Base-by-base conservation (phyloP, 345 rosid species). In the Rhizophora apiculata region DNA sequence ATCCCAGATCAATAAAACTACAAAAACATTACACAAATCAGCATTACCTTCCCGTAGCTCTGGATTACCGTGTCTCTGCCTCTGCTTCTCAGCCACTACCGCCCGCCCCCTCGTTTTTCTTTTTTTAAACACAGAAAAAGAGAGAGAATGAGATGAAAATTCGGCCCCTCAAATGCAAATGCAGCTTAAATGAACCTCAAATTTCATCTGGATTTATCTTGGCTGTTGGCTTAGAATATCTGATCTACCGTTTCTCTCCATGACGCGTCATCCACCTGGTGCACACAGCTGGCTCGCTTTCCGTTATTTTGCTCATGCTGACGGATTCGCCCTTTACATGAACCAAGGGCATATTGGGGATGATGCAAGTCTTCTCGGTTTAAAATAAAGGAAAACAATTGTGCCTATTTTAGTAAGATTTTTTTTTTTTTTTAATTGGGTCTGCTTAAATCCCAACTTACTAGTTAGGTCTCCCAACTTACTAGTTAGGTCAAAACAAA, bases 251-350 rank as follows among this genome's bases (percentile, higher is more conserved):
- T 48, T 34, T 2, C 37, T 78, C 10, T 76, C 78, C 61, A 39
- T 70, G 65, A 64, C 69, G 68, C 63, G 62, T 80, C 85, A 73
- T 63, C 53, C 72, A 67, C 39, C 6, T 21, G 53, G 48, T 49
- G 55, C 20, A 63, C 64, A 78, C 81, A 81, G 87, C 84, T 83
- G 85, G 78, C 79, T 70, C 55, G 16, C 82, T 81, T 79, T 65
- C 77, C 73, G 67, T 53, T 48, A 59, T 7, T 58, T 31, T 34
- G 0, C 19, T 7, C 0, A 19, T 54, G 48, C 46, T 29, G 81
- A 82, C 83, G 16, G 18, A 21, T 71, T 6, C 72, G 11, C 73
- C 80, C 82, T 51, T 66, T 34, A 34, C 37, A 7, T 0, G 10
- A 34, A 34, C 2, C 10, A 49, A 46, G 69, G 58, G 48, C 24